These are phyloP conservation scores for Phytophthora hybrid DNA, from an alignment of 352 stramenopile species.

Conservation along the genomic window DNA sequence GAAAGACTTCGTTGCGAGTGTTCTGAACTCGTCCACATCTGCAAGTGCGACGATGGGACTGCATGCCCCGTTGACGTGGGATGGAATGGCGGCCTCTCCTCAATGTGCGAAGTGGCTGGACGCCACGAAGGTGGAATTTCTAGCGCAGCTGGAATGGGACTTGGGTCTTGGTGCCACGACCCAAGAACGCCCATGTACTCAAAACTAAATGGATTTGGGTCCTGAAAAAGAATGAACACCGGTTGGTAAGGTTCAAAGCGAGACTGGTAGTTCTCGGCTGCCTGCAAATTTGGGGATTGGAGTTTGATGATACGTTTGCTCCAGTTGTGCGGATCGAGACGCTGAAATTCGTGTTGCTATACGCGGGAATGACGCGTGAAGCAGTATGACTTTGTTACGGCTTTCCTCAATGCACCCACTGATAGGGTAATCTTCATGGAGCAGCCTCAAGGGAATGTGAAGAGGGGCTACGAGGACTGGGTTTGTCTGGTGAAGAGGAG, in stretches of 20 bases:
- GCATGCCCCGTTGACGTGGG: slow-evolving; percentile 7
- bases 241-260: slow-evolving; percentile 7
- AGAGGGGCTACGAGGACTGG: no score
- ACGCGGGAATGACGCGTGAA: not conserved
- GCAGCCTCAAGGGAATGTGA: no score
- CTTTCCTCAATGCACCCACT: no score
- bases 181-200: slow-evolving; percentile 4
- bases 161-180: slow-evolving; percentile 2
- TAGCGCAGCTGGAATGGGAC: slow-evolving; percentile 13
- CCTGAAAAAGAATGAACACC: slow-evolving; percentile 15
- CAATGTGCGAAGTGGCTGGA: slow-evolving; percentile 8
- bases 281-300: slow-evolving; percentile 13
- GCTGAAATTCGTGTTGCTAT: not conserved
- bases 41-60: not conserved
- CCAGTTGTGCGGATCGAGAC: slow-evolving; percentile 4
- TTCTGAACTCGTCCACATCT: not conserved
- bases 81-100: slow-evolving; percentile 12
- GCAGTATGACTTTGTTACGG: slow-evolving; percentile 24
- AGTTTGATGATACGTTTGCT: not conserved
- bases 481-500: no score
- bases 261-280: slow-evolving; percentile 11
- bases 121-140: slow-evolving; percentile 14
- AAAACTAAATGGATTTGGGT: slow-evolving; percentile 22
- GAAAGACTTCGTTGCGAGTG: not conserved
- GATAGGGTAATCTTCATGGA: no score